These are phyloP conservation scores for Excoecaria agallocha DNA, from an alignment of 345 rosid genomes.

Conservation along the genomic window DNA sequence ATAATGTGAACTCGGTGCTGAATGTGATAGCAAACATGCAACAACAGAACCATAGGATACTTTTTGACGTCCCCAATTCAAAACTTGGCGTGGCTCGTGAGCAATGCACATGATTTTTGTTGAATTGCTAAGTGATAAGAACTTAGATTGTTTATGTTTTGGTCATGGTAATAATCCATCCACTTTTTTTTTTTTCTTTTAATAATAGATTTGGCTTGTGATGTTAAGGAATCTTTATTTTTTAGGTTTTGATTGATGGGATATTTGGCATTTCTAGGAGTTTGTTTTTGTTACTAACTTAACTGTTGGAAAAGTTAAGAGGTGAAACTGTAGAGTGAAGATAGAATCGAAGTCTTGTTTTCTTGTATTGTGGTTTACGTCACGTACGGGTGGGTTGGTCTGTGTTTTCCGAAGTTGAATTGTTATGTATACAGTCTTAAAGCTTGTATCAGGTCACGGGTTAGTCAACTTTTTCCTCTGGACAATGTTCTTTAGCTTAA, in stretches of 20 bases:
- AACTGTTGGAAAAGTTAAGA: too few species aligned
- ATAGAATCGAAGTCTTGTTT: not conserved
- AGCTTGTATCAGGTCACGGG: not conserved
- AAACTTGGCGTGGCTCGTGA: slow-evolving; percentile 90
- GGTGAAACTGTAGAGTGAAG: not conserved
- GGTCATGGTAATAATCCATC: not conserved
- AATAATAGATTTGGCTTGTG: not conserved
- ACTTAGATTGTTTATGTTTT: not conserved
- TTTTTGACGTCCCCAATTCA: slow-evolving; percentile 72
- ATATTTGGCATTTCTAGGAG: not conserved
- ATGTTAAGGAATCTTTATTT: not conserved
- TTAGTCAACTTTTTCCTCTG: not conserved
- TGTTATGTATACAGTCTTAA: not conserved
- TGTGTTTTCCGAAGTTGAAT: not conserved
- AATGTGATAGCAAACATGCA: slow-evolving; percentile 95
- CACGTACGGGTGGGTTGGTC: not conserved
- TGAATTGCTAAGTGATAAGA: not conserved
- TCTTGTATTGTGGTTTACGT: not conserved
- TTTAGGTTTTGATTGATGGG: not conserved
- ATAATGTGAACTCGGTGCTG: slow-evolving; percentile 76
- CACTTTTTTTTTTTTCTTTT: not conserved
- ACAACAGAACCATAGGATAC: slow-evolving; percentile 89
- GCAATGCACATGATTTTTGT: slow-evolving; percentile 47
- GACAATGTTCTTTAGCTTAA: not conserved
- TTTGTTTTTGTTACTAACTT: slow-evolving; percentile 1